Base-by-base conservation (phyloP, 208 protist genomes). In the Vickermania spadyakhi region DNA sequence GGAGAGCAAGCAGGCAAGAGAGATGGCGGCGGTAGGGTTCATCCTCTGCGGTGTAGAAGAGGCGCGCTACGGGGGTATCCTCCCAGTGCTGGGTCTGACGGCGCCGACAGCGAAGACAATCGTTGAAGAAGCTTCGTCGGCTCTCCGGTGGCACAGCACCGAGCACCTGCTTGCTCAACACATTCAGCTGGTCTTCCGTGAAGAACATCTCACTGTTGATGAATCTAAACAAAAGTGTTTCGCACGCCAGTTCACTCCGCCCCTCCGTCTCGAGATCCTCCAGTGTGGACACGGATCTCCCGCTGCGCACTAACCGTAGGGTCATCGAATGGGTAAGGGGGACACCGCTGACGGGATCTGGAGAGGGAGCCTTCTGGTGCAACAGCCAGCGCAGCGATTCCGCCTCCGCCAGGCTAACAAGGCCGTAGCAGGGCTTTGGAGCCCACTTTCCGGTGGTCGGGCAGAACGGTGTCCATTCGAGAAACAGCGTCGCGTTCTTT, bases 201-300 rank as follows among this genome's bases (percentile, higher is more conserved):
- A 82, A 93, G 65, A 88, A 91, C 86, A 91, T 93, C 50, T 93
- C 86, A 55, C 79, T 86, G 74, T 93, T 93, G 29, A 93, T 62
- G 70, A 91, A 91, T 22, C 86, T 81, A 59, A 77, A 83, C 27
- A 86, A 68, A 36, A 91, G 67, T 31, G 62, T 71, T 58, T 77
- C 74, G 3, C 54, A 52, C 41, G 22, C 28, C 54, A 2, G 54
- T 13, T 36, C 52, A 62, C 36, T 18, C 36, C 36, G 36, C 36
- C 7, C 36, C 36, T 7, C 11, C 18, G 11, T 7, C 36, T 45
- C 36, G 11, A 18, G 11, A n/a, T n/a, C n/a, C n/a, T n/a, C n/a
- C n/a, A n/a, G n/a, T 21, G 62, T 28, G 3, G 2, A 5, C 45
- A 54, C 52, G 5, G 62, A 59, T 21, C 60, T 56, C 1, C 77